These are phyloP conservation scores for Hypholoma sublateritium DNA, from an alignment of 768 basidiomycete species.

Conservation along the genomic window DNA sequence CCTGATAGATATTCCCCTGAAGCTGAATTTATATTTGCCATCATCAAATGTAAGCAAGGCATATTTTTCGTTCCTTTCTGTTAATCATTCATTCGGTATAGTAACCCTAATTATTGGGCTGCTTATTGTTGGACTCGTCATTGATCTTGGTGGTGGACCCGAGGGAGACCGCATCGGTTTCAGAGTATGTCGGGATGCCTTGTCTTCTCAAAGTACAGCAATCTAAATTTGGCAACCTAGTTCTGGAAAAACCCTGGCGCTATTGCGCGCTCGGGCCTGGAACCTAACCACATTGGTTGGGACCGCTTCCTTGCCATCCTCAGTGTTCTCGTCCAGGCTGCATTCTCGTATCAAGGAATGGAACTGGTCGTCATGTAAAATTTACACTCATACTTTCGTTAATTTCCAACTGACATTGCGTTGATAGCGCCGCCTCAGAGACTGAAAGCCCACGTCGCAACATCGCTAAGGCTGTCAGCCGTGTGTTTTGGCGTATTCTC, in stretches of 20 bases:
- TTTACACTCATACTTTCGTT: neutral
- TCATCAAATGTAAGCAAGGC: slow-evolving; percentile 54
- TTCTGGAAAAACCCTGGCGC: slow-evolving; percentile 77
- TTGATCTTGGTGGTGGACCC: slow-evolving; percentile 81
- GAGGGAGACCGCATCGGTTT: slow-evolving; percentile 66
- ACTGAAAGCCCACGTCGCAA: slow-evolving; percentile 77
- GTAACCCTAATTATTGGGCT: slow-evolving; percentile 63
- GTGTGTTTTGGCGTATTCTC: slow-evolving; percentile 80
- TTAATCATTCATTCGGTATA: slow-evolving; percentile 18
- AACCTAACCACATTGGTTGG: slow-evolving; percentile 37
- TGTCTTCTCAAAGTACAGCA: neutral
- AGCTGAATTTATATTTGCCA: slow-evolving; percentile 68
- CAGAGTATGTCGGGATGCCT: slow-evolving; percentile 38
- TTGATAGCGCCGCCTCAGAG: slow-evolving; percentile 67
- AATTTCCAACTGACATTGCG: neutral
- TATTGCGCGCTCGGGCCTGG: slow-evolving; percentile 41
- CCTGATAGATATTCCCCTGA: slow-evolving; percentile 11
- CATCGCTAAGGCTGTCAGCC: slow-evolving; percentile 71
- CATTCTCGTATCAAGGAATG: slow-evolving; percentile 79
- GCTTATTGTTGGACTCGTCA: slow-evolving; percentile 60
- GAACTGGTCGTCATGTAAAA: slow-evolving; percentile 68
- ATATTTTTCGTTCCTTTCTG: neutral
- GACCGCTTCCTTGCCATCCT: slow-evolving; percentile 48
- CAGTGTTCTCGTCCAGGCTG: slow-evolving; percentile 48
- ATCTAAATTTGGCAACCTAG: slow-evolving; percentile 25